phyloP scores from a whole-genome alignment of 2,329 filamentous ascomycete genomes.

The Sporothrix sp. region DNA sequence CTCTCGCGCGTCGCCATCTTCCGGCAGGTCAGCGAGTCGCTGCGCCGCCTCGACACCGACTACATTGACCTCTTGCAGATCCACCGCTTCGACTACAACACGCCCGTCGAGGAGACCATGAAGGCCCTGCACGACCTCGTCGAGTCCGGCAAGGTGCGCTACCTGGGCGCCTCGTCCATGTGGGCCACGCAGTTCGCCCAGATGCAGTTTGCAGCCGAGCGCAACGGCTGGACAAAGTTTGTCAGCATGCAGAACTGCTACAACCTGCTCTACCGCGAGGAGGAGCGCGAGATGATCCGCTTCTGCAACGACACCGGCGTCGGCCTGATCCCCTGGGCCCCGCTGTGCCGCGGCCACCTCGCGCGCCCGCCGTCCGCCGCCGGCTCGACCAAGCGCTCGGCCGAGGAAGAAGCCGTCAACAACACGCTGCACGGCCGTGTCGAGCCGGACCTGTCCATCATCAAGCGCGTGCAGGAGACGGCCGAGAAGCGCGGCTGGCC shows the following conservation, averaged over 20 bases:
- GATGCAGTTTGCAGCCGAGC: constrained; percentile 40
- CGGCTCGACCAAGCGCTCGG: constrained; percentile 9
- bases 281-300: constrained; percentile 34
- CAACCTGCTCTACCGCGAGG: constrained; percentile 45
- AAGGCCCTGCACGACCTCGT: constrained; percentile 46
- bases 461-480: constrained; percentile 18
- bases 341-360: constrained; percentile 24
- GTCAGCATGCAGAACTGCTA: constrained; percentile 46
- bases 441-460: constrained; percentile 19
- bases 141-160: constrained; percentile 40
- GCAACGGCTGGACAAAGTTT: constrained; percentile 45
- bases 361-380: constrained; percentile 21
- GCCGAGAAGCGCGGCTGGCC: constrained; percentile 15
- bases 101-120: constrained; percentile 46
- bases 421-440: constrained; percentile 11
- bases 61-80: constrained; percentile 50
- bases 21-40: constrained; percentile 50
- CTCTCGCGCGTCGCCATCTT: constrained; percentile 54
- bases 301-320: constrained; percentile 26
- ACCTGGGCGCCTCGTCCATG: constrained; percentile 36
- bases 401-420: constrained; percentile 9
- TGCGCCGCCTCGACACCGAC: constrained; percentile 39
- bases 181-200: constrained; percentile 34
- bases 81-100: constrained; percentile 42
- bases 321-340: constrained; percentile 30